Percentiles rank a stretch among this genome's conserved stretches.
Evolutionary conservation across 179 eudicot genomes (phyloP).

Genomic region (Camellia oleifera): DNA sequence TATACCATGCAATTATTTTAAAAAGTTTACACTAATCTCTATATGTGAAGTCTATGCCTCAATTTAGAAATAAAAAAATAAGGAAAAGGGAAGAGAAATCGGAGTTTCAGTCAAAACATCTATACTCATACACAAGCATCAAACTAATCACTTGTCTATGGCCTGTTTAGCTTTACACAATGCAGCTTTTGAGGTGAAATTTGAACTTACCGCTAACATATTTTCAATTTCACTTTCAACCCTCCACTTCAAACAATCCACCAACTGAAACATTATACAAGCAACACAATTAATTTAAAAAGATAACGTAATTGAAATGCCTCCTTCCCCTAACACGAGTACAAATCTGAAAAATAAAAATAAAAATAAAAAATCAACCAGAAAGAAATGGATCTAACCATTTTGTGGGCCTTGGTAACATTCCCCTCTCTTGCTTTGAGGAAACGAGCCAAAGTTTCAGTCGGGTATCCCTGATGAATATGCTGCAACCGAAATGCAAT

Average conservation of each 20-base stretch:
- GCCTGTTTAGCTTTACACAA: background rate
- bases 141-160: no score
- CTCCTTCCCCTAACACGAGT: background rate
- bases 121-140: no score
- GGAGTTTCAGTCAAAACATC: no score
- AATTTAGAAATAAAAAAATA: no score
- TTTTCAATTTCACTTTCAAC: constrained; percentile 51
- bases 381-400: constrained; percentile 33
- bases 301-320: background rate
- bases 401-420: constrained; percentile 52
- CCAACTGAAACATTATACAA: constrained; percentile 41
- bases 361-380: background rate
- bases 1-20: background rate
- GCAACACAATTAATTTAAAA: background rate
- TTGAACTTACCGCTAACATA: constrained; percentile 49
- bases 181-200: background rate
- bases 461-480: constrained; percentile 48
- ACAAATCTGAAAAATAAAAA: background rate
- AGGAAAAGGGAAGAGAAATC: no score
- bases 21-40: no score
- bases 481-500: constrained; percentile 11
- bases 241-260: constrained; percentile 62
- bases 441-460: constrained; percentile 49
- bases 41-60: no score
- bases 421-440: constrained; percentile 72